These are phyloP conservation scores for Stygiomarasmius scandens DNA, from an alignment of 1,284 basidiomycete genomes.

Conservation along the genomic window DNA sequence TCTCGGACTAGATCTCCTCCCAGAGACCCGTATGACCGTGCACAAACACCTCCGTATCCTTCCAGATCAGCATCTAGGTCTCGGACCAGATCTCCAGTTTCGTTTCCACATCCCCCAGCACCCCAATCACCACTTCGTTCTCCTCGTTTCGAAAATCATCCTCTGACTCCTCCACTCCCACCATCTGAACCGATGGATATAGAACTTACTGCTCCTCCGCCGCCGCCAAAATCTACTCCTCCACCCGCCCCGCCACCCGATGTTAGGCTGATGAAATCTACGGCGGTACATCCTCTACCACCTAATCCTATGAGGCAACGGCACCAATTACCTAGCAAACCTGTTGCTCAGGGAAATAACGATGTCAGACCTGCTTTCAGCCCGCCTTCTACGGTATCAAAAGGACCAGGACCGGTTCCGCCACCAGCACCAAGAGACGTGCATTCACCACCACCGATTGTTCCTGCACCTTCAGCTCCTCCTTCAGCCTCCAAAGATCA, in stretches of 20 bases:
- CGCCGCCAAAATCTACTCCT: constrained; percentile 13
- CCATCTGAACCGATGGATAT: constrained; percentile 18
- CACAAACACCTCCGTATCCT: constrained; percentile 8
- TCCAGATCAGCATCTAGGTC: not conserved
- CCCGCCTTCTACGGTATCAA: constrained; percentile 23
- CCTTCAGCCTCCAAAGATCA: not conserved
- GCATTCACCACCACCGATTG: constrained; percentile 48
- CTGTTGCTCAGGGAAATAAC: not conserved
- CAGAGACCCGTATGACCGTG: constrained; percentile 4
- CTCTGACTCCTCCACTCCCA: constrained; percentile 16
- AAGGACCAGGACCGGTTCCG: constrained; percentile 19
- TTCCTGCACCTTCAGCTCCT: constrained; percentile 9
- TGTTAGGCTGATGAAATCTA: not conserved
- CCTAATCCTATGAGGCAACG: not conserved
- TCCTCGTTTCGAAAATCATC: constrained; percentile 11
- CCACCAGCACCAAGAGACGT: constrained; percentile 46
- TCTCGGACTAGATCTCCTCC: constrained; percentile 23
- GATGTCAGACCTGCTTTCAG: not conserved
- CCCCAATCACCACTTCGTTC: constrained; percentile 14
- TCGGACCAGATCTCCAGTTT: not conserved
- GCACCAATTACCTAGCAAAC: constrained; percentile 15
- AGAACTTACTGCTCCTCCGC: constrained; percentile 11
- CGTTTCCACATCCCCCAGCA: constrained; percentile 19
- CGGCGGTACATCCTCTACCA: constrained; percentile 14
- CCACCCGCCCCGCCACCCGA: constrained; percentile 17